Evolutionary conservation across 768 basidiomycete species (phyloP), one percentile per base, ranked within the genome.

Genomic region (Mrakia frigida): DNA sequence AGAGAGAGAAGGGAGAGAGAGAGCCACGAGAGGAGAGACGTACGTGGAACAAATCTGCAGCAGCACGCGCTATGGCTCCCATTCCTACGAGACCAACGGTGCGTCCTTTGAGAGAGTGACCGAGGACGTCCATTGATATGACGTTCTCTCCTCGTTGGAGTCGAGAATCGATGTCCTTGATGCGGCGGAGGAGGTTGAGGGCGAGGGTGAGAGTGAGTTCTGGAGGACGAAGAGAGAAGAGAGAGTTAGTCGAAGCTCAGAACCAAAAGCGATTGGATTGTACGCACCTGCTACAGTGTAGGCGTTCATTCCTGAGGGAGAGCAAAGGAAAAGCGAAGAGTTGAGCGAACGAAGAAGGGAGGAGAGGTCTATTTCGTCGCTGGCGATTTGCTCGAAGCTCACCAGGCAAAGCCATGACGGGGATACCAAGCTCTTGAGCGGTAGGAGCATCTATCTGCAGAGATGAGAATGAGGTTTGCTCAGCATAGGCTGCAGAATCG

Each of bases 21-120:
- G 41, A 43, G n/a, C 21, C n/a, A n/a, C n/a, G n/a, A n/a, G n/a
- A n/a, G n/a, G n/a, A n/a, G n/a, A 76, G 60, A 39, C 77, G 39
- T 31, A 78, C 77, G 61, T 65, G 67, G 39, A 78, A 74, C 25
- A 78, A 50, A 16, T 74, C 35, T n/a, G 77, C 77, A 21, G 72
- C 63, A 4, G 31, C 25, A 13, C 73, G 61, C 1, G 77, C 77
- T n/a, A 78, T 74, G 28, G 77, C 77, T 41, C 77, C 77, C 77
- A 78, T 78, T 5, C 77, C 77, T 9, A 78, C 68, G 31, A 78
- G 41, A n/a, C 77, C 77, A 14, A 78, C 13, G 3, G 25, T 43
- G 31, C 70, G 69, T 25, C 77, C 77, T 14, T 52, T 65, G 31
- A 78, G 50, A 28, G 75, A 71, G 33, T 68, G 16, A 2, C 70